Percentiles rank a stretch among this genome's conserved stretches.
These are phyloP conservation scores for Ceratobasidium sp. DNA, from an alignment of 1,284 basidiomycete species.

Conservation along the genomic window DNA sequence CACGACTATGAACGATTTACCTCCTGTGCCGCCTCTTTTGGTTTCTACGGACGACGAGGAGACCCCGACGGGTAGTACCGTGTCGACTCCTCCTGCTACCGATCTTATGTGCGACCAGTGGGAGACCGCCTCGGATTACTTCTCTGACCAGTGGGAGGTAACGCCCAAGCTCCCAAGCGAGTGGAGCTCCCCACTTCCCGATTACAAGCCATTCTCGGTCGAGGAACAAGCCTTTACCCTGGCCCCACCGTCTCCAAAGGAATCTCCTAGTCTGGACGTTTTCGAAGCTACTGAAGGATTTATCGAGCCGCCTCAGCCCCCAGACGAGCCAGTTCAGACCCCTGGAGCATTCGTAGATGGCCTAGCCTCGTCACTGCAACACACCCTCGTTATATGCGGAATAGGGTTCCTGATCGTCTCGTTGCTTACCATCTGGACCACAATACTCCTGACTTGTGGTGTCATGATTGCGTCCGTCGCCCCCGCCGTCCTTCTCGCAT, in stretches of 20 bases:
- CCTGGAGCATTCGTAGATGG: constrained; percentile 18
- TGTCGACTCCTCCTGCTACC: constrained; percentile 4
- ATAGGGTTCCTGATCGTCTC: not conserved
- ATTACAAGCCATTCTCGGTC: not conserved
- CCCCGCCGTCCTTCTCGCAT: constrained; percentile 1
- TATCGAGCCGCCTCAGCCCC: not conserved
- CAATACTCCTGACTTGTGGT: constrained; percentile 8
- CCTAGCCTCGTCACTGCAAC: constrained; percentile 18
- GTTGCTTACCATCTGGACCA: not conserved
- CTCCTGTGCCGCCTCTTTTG: not conserved
- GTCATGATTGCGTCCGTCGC: not conserved
- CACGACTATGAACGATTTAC: not conserved
- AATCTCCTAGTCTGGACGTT: not conserved
- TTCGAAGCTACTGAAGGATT: not conserved
- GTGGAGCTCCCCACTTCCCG: constrained; percentile 7
- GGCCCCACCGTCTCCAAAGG: not conserved
- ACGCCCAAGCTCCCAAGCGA: constrained; percentile 6
- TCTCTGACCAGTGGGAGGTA: not conserved
- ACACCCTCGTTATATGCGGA: constrained; percentile 6
- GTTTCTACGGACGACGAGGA: constrained; percentile 5
- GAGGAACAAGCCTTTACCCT: not conserved
- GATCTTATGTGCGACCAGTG: not conserved
- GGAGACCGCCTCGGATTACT: constrained; percentile 10
- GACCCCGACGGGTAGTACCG: not conserved
- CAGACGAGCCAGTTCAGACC: not conserved